Percentiles rank a stretch among this genome's conserved stretches.
Evolutionary conservation across 176 grass and related monocot genomes (phyloP).

Genomic region (Eleusine coracana): DNA sequence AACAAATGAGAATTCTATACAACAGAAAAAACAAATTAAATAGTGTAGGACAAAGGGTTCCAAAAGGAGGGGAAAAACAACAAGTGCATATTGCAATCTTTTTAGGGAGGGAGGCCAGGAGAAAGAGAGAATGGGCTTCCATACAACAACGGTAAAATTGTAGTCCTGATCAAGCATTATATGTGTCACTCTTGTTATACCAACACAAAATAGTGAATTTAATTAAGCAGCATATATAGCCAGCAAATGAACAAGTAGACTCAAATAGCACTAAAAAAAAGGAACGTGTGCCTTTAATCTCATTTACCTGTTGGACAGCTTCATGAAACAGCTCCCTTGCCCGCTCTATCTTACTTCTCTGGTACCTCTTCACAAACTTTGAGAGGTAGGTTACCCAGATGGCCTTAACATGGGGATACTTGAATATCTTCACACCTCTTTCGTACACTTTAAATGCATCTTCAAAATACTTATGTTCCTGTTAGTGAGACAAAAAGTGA

Average conservation of each 20-base stretch:
- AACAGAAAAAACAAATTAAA: constrained; percentile 15
- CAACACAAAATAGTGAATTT: constrained; percentile 17
- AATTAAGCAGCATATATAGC: not conserved
- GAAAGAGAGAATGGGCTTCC: not conserved
- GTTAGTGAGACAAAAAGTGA: constrained; percentile 22
- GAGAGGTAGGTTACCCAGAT: constrained; percentile 87
- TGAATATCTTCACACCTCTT: constrained; percentile 89
- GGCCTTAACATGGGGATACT: constrained; percentile 81
- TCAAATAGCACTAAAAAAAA: not conserved
- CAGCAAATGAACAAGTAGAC: not conserved
- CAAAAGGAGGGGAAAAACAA: constrained; percentile 7
- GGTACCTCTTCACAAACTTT: constrained; percentile 78
- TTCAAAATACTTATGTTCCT: constrained; percentile 88
- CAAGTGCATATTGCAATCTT: not conserved
- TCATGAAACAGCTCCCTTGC: constrained; percentile 80
- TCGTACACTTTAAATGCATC: constrained; percentile 95
- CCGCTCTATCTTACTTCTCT: constrained; percentile 74
- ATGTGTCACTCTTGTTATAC: constrained; percentile 1
- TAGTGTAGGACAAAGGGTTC: not conserved
- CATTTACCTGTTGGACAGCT: constrained; percentile 67
- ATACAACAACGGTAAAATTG: not conserved
- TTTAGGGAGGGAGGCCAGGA: not conserved
- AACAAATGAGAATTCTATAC: not conserved
- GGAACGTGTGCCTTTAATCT: not conserved
- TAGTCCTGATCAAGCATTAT: constrained; percentile 4